These are phyloP conservation scores for Kregervanrija delftensis DNA, from an alignment of 805 yeast species.

Conservation along the genomic window DNA sequence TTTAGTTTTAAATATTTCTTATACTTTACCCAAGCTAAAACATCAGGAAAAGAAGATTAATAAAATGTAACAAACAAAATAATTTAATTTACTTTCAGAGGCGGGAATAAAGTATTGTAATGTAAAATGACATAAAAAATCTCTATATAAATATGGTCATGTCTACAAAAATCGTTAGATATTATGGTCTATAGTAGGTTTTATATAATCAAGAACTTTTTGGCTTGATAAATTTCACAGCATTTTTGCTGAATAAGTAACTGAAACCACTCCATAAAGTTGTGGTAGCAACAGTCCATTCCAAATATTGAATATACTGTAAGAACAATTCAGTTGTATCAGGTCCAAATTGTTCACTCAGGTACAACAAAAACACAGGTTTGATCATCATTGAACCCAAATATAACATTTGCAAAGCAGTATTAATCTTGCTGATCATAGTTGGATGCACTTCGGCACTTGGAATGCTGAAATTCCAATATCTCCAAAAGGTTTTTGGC, in stretches of 20 bases:
- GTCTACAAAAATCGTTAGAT: too few species aligned
- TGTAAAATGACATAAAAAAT: too few species aligned
- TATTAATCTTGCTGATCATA: conserved; percentile 76
- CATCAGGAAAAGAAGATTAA: neutral
- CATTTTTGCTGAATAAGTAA: conserved; percentile 63
- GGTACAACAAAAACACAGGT: conserved; percentile 39
- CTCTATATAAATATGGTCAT: too few species aligned
- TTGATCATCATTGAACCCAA: conserved; percentile 56
- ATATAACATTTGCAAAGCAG: conserved; percentile 88
- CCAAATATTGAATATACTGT: conserved; percentile 27
- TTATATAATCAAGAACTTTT: too few species aligned
- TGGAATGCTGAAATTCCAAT: conserved; percentile 72
- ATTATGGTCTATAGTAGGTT: too few species aligned
- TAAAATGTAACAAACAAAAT: neutral
- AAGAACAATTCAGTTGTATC: conserved; percentile 20
- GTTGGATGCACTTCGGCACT: conserved; percentile 89
- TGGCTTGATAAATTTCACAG: conserved; percentile 39
- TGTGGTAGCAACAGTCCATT: conserved; percentile 57
- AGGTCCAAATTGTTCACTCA: conserved; percentile 25
- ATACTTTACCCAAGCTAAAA: neutral
- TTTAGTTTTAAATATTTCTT: neutral
- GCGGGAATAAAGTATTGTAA: too few species aligned
- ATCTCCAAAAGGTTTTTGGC: conserved; percentile 67
- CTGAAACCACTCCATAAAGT: conserved; percentile 75
- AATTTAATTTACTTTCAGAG: too few species aligned